Conservation (phyloP, 2,329 filamentous ascomycete genomes). For the Aspergillus flavus region DNA sequence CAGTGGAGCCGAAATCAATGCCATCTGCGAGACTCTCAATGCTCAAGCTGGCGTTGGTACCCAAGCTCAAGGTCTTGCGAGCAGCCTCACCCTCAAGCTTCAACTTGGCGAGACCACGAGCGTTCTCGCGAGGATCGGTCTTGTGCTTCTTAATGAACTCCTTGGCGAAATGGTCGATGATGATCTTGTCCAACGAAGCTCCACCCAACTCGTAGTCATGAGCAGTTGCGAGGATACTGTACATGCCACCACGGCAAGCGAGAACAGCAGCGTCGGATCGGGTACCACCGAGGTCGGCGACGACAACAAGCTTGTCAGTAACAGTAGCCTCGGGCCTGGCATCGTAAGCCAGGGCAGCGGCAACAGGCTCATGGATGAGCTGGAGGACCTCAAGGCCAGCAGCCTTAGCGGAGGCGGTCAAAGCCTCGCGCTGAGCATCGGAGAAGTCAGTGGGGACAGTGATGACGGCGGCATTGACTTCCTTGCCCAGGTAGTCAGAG, state of each 20-base stretch:
- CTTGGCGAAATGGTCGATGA: constrained; percentile 97
- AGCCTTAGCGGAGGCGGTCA: constrained; percentile 74
- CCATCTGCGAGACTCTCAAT: constrained; percentile 89
- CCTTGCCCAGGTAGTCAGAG: constrained; percentile 88
- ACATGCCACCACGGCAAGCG: constrained; percentile 90
- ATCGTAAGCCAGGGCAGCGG: constrained; percentile 88
- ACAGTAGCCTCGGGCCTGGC: constrained; percentile 74
- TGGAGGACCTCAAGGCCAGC: constrained; percentile 89
- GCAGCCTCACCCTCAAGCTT: constrained; percentile 87
- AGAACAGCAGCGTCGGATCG: constrained; percentile 90
- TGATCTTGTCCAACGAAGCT: constrained; percentile 80
- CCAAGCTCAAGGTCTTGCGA: constrained; percentile 89
- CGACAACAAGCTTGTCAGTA: constrained; percentile 85
- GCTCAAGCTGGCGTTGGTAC: constrained; percentile 85
- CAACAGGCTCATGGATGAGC: constrained; percentile 87
- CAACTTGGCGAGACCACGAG: constrained; percentile 84
- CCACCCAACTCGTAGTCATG: constrained; percentile 96
- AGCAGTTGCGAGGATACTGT: constrained; percentile 87
- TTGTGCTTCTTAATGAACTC: constrained; percentile 98
- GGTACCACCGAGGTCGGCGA: constrained; percentile 90
- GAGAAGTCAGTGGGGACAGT: constrained; percentile 92
- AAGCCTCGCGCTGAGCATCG: constrained; percentile 80
- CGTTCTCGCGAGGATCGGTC: constrained; percentile 80
- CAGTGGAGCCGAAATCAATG: constrained; percentile 84
- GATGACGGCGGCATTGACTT: constrained; percentile 91